These are phyloP conservation scores for Berkeleyomyces basicola DNA, from an alignment of 2,329 filamentous ascomycete species.

Conservation along the genomic window DNA sequence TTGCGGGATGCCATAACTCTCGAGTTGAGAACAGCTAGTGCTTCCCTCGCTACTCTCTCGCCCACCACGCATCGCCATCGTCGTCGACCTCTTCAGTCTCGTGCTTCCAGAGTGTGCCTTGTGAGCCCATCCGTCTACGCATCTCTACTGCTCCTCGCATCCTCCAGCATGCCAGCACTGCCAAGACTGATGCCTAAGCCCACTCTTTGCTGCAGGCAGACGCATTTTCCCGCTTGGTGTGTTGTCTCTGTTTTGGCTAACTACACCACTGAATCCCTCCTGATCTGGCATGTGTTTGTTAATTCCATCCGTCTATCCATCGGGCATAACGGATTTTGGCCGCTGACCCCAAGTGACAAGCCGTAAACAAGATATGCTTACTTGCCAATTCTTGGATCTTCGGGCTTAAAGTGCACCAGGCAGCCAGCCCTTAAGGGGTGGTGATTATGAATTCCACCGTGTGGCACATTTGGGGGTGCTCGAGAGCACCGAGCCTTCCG, in stretches of 20 bases:
- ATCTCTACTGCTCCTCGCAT: neutral
- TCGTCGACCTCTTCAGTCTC: neutral
- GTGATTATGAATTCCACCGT: no score
- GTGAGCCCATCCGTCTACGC: neutral
- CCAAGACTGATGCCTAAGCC: neutral
- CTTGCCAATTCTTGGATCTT: no score
- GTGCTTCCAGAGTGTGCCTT: neutral
- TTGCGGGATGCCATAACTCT: neutral
- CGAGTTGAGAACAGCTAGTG: no score
- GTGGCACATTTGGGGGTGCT: no score
- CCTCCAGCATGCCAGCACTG: conserved; percentile 1
- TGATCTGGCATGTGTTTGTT: neutral
- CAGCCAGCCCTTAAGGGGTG: no score
- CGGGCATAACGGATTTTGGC: no score
- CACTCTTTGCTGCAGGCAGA: neutral
- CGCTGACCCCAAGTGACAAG: no score
- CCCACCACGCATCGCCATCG: no score
- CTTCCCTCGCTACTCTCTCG: no score
- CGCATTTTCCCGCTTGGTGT: neutral
- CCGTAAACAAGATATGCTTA: no score
- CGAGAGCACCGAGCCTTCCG: no score
- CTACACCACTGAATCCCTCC: neutral
- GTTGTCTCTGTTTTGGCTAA: neutral
- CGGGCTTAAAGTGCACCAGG: no score
- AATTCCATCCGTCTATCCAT: neutral